Evolutionary conservation across 768 basidiomycete species (phyloP), one percentile per base, ranked within the genome.

Genomic region (Suillus occidentalis): DNA sequence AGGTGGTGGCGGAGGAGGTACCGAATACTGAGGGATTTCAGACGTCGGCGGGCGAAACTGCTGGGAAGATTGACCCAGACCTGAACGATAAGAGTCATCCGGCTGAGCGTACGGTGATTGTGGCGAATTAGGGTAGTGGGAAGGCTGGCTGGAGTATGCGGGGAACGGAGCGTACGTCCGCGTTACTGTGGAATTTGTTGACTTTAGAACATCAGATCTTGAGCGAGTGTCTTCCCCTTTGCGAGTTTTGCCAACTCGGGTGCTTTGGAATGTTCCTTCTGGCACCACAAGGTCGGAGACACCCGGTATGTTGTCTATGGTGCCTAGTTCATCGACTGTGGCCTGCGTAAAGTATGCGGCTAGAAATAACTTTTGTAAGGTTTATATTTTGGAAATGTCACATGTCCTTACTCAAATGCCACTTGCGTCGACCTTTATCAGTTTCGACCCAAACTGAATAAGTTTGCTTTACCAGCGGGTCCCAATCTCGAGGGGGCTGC

Each of bases 261-360:
- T 88, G 72, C 87, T 90, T 70, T 84, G 85, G 77, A 91, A 92
- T 60, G 86, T 75, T 14, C 86, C 88, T 0, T 87, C 82, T 2
- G 91, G 89, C 0, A 92, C 85, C n/a, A 78, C 74, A 57, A 92
- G 79, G 62, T 86, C 85, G 40, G 82, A 80, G 16, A 93, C 81
- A 28, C 76, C 76, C 14, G 81, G 81, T 70, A 90, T 80, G 66
- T 90, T 86, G 67, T 93, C 91, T 60, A 94, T 85, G 6, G 87
- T 89, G 53, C 84, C 82, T 43, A 94, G 81, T 50, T 86, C 80
- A 73, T 91, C 89, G 34, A 92, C 86, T 0, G 89, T 91, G 5
- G 83, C 79, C 68, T 91, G 90, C 36, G 92, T 91, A 73, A 92
- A 94, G 76, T 94, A 94, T 5, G 92, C 90, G 73, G 90, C 92